Percentiles rank a stretch among this genome's conserved stretches.
Conservation (phyloP, 2,329 filamentous ascomycete genomes). For the Scorias spongiosa region DNA sequence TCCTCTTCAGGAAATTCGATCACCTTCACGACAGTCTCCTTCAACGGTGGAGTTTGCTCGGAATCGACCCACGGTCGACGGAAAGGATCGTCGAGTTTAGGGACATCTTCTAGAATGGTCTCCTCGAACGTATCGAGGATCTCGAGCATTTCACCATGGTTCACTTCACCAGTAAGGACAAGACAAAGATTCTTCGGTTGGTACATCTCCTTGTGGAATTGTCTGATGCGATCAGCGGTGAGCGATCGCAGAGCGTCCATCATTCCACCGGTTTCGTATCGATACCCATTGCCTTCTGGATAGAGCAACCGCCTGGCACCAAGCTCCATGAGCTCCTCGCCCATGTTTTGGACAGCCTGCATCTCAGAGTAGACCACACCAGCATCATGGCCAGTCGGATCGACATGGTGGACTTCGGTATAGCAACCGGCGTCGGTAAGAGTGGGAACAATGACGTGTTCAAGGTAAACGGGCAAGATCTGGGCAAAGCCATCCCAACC, state of each 20-base stretch:
- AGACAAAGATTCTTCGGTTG: constrained; percentile 90
- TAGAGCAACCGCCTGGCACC: constrained; percentile 68
- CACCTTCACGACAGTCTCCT: constrained; percentile 56
- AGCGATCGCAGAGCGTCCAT: constrained; percentile 79
- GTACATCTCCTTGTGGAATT: constrained; percentile 94
- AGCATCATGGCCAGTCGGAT: constrained; percentile 85
- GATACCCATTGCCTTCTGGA: constrained; percentile 77
- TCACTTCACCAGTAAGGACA: constrained; percentile 79
- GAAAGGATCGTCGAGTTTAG: constrained; percentile 59
- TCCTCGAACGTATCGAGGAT: constrained; percentile 82
- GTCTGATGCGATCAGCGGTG: constrained; percentile 78
- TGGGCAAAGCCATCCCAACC: constrained; percentile 96
- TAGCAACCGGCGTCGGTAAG: constrained; percentile 85
- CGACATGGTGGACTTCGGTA: constrained; percentile 92
- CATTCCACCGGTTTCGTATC: constrained; percentile 97
- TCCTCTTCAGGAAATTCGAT: constrained; percentile 95
- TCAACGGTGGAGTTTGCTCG: constrained; percentile 55
- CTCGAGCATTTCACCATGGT: constrained; percentile 63
- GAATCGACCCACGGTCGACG: constrained; percentile 86
- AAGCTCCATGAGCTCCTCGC: constrained; percentile 75
- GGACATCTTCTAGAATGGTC: constrained; percentile 69
- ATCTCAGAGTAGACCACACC: constrained; percentile 89
- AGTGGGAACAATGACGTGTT: constrained; percentile 82
- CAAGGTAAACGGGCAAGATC: constrained; percentile 85
- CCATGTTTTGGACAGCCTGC: constrained; percentile 83